Evolutionary conservation across 2,329 filamentous ascomycete genomes (phyloP), one percentile per base, ranked within the genome.

Genomic region (Colletotrichum cuscutae): DNA sequence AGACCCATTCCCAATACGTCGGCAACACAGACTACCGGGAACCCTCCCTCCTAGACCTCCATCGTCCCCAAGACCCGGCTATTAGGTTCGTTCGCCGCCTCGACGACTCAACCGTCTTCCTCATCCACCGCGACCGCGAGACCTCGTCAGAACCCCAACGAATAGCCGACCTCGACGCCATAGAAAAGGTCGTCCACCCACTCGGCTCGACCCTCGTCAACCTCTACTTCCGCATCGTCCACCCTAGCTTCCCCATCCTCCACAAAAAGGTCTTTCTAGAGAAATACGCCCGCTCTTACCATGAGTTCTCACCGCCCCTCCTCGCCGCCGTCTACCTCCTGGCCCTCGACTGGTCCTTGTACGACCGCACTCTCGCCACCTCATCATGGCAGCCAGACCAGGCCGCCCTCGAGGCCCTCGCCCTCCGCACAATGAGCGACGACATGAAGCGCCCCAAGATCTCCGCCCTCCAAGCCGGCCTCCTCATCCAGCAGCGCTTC

Each of bases 151-250:
- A 83, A 32, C 81, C 84, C 37, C 86, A 88, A 72, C 78, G 81
- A 2, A 80, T 82, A 22, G 79, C 80, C 9, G 81, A 84, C 42
- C 75, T 83, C 15, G 84, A 86, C 76, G 86, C 87, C 35, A 88
- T 93, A 68, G 91, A 93, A 78, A 85, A 86, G 32, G 84, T 90
- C 52, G 89, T 94, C 5, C 87, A 87, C 28, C 89, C 91, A 4
- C 87, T 93, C 75, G 92, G 92, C 22, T 86, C 87, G 61, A 87
- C 87, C 9, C 82, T 94, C 58, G 86, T 94, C 75, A 89, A 91
- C 75, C 85, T 93, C 24, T 94, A 93, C 82, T 93, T 93, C 78
- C 84, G 88, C 30, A 87, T 90, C 52, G 85, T 91, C 9, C 89
- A 91, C 75, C 89, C 89, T 0, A 86, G 84, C 69, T 90, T 89